Evolutionary conservation across 139 green algal genomes (phyloP).

Genomic region (Volvox reticuliferus): DNA sequence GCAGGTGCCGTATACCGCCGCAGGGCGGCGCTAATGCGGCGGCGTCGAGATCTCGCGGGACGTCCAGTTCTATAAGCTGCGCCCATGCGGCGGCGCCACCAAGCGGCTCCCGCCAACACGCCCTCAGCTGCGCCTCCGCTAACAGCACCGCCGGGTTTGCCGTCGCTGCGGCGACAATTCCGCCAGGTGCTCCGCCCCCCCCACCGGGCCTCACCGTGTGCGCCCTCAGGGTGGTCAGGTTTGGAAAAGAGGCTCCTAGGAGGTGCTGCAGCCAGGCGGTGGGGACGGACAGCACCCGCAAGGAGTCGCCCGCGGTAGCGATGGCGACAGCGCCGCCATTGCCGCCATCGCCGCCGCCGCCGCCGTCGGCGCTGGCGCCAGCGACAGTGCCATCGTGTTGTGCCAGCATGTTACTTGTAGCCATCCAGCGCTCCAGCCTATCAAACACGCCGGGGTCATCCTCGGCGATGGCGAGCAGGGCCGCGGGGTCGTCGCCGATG

Average conservation of each 20-base stretch:
- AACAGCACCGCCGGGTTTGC: background rate
- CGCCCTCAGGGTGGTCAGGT: background rate
- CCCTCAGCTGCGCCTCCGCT: constrained; percentile 6
- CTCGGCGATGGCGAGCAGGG: background rate
- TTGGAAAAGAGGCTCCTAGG: background rate
- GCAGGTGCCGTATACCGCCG: background rate
- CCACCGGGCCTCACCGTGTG: background rate
- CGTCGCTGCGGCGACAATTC: background rate
- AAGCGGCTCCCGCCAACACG: background rate
- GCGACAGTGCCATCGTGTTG: background rate
- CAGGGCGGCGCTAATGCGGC: constrained; percentile 2
- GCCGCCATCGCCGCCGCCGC: background rate
- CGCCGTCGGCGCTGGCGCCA: background rate
- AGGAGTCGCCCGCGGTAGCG: background rate
- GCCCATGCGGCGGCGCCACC: background rate
- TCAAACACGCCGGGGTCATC: constrained; percentile 21
- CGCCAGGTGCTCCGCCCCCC: background rate
- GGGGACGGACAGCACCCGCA: background rate
- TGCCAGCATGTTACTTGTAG: background rate
- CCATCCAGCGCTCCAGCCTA: background rate
- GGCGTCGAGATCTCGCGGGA: background rate
- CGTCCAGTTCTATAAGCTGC: background rate
- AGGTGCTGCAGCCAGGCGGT: background rate
- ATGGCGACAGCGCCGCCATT: background rate
- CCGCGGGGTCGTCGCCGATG: background rate